These are phyloP conservation scores for Quercus lobata DNA, from an alignment of 331 rosid genomes.

Conservation along the genomic window DNA sequence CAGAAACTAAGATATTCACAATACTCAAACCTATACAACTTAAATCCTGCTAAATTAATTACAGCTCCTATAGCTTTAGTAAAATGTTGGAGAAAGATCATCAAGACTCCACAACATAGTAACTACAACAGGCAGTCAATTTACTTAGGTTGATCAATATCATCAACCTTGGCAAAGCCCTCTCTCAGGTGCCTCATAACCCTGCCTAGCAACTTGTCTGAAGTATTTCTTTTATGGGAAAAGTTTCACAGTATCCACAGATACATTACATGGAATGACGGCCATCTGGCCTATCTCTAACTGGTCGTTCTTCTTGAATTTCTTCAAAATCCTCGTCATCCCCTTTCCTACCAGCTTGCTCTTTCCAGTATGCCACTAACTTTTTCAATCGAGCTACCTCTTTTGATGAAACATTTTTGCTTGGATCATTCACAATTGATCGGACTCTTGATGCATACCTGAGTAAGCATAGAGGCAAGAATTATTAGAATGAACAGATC, in stretches of 20 bases:
- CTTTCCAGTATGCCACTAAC: conserved; percentile 83
- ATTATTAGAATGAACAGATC: not conserved
- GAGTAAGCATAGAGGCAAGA: not conserved
- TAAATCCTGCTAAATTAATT: conserved; percentile 16
- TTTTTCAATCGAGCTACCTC: conserved; percentile 88
- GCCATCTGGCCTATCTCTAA: conserved; percentile 55
- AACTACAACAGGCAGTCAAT: not conserved
- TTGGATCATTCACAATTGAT: conserved; percentile 91
- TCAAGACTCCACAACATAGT: not conserved
- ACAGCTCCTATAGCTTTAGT: conserved; percentile 9
- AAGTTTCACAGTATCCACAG: not conserved
- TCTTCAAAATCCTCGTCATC: conserved; percentile 94
- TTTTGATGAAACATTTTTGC: conserved; percentile 81
- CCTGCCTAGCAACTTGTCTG: not conserved
- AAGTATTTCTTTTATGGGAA: not conserved
- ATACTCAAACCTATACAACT: conserved; percentile 38
- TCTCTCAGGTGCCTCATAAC: not conserved
- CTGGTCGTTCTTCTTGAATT: conserved; percentile 60
- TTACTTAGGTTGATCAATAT: not conserved
- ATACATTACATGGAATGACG: conserved; percentile 60
- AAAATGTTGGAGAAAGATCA: conserved; percentile 11
- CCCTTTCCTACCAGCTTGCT: conserved; percentile 87
- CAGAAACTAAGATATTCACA: conserved; percentile 31
- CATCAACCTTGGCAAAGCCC: not conserved
- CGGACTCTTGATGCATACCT: conserved; percentile 98